Conservation (phyloP, 2,329 filamentous ascomycete species). For the Xylariaceae sp. region DNA sequence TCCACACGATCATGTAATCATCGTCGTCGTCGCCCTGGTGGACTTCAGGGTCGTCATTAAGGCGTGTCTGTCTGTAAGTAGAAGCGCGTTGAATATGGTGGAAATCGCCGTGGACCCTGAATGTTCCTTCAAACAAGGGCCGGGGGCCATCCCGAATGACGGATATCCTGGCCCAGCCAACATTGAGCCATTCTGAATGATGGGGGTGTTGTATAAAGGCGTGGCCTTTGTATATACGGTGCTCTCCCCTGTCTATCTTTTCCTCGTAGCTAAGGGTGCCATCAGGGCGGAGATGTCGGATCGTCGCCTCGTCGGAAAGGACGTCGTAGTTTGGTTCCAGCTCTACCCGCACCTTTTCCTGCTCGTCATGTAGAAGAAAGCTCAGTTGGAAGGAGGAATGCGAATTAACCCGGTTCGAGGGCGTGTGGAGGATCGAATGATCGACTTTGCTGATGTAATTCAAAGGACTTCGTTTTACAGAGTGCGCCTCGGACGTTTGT, state of each 20-base stretch:
- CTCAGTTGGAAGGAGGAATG: slow-evolving; percentile 78
- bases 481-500: slow-evolving; percentile 52
- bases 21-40: slow-evolving; percentile 46
- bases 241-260: slow-evolving; percentile 62
- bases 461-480: slow-evolving; percentile 70
- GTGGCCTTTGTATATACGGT: slow-evolving; percentile 79
- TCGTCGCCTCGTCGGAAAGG: slow-evolving; percentile 65
- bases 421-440: slow-evolving; percentile 70
- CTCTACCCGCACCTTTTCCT: slow-evolving; percentile 68
- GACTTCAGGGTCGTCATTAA: slow-evolving; percentile 64
- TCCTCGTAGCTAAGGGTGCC: slow-evolving; percentile 64
- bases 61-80: slow-evolving; percentile 68
- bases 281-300: slow-evolving; percentile 67
- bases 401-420: slow-evolving; percentile 72
- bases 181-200: slow-evolving; percentile 64
- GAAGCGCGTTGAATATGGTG: slow-evolving; percentile 78
- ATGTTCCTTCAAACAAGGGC: slow-evolving; percentile 87
- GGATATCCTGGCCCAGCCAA: slow-evolving; percentile 81
- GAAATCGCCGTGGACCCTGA: slow-evolving; percentile 72
- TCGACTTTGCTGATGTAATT: slow-evolving; percentile 67
- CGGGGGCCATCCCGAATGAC: slow-evolving; percentile 68
- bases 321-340: slow-evolving; percentile 91
- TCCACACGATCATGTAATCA: slow-evolving; percentile 85
- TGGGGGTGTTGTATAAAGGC: slow-evolving; percentile 62
- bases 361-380: slow-evolving; percentile 65